Conservation (phyloP, 83 land plant species). For the Larix sibirica region DNA sequence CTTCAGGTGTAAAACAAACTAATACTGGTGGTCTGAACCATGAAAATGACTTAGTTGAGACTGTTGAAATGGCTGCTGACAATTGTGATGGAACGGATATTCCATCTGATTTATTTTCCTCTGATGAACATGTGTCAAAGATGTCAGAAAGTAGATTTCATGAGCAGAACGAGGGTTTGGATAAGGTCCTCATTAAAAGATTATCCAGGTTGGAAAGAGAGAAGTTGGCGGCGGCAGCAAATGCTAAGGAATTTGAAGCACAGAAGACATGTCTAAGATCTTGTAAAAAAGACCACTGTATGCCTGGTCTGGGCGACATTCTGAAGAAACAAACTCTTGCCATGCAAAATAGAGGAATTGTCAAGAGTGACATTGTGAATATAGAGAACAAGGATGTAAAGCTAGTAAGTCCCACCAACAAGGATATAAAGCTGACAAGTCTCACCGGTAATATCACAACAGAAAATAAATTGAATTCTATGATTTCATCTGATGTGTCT, state of each 20-base stretch:
- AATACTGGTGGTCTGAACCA: neutral
- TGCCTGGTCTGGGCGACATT: conserved; percentile 15
- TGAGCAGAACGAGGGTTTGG: conserved; percentile 11
- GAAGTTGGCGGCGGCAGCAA: conserved; percentile 32
- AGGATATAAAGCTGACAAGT: neutral
- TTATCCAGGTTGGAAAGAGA: conserved; percentile 26
- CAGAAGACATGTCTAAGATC: neutral
- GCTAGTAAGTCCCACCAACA: neutral
- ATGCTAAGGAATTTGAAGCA: neutral
- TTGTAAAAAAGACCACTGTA: neutral
- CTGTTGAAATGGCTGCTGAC: conserved; percentile 2
- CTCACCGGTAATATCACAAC: neutral
- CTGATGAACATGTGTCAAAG: neutral
- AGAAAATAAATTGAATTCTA: neutral
- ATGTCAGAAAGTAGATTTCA: neutral
- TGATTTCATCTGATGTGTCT: neutral
- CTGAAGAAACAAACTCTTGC: neutral
- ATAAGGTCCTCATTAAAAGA: conserved; percentile 24
- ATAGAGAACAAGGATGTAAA: conserved; percentile 10
- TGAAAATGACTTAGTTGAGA: neutral
- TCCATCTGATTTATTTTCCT: neutral
- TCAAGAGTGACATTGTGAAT: neutral
- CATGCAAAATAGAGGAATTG: neutral
- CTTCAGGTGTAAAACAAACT: conserved; percentile 1
- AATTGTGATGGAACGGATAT: neutral